Evolutionary conservation across 2,329 filamentous ascomycete species (phyloP).

Genomic region (Neofusicoccum kwambonambiense): DNA sequence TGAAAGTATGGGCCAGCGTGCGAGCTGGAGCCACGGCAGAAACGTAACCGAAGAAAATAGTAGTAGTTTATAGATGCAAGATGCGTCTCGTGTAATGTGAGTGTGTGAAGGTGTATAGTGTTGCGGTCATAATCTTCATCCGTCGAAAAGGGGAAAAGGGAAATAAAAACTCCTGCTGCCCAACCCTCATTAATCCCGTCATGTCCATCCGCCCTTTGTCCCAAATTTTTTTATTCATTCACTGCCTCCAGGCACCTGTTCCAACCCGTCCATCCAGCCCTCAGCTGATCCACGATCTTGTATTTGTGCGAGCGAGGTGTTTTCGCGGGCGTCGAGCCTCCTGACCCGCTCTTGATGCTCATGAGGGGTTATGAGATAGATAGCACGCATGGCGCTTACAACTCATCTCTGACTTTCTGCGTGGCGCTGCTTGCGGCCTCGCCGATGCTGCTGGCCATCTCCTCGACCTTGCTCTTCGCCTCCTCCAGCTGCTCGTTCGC

Average conservation of each 20-base stretch:
- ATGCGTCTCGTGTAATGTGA: background rate
- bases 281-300: background rate
- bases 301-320: too few relatives aligned
- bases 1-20: background rate
- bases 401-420: constrained; percentile 52
- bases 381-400: constrained; percentile 35
- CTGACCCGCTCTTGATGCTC: background rate
- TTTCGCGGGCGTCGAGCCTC: background rate
- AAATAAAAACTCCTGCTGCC: background rate
- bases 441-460: constrained; percentile 46
- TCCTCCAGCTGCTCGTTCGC: constrained; percentile 30
- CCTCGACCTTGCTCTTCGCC: constrained; percentile 44
- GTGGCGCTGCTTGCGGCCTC: constrained; percentile 40
- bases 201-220: background rate
- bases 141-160: too few relatives aligned
- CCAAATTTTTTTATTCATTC: too few relatives aligned
- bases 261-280: background rate
- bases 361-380: background rate
- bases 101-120: background rate
- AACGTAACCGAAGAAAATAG: background rate
- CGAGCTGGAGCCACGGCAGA: background rate
- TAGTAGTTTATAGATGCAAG: background rate
- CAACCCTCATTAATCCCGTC: background rate
- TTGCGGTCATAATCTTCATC: background rate
- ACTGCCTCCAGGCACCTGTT: background rate